Base-by-base conservation (phyloP, 2,329 filamentous ascomycete species). In the Neopestalotiopsis sp. region DNA sequence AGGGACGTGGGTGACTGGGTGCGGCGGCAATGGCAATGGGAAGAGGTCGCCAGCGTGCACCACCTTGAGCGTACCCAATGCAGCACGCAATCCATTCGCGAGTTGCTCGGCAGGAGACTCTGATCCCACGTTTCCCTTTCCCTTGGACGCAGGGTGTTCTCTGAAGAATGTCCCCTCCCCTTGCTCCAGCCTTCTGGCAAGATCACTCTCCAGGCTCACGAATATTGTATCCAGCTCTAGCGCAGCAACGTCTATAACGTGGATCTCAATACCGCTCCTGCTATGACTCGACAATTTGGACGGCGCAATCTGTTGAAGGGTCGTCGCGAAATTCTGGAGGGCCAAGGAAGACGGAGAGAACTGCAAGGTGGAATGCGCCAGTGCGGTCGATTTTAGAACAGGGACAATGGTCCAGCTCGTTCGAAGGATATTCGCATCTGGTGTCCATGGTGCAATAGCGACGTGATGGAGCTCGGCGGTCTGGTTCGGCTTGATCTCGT, bases 401-500 rank as follows among this genome's bases (percentile, higher is more conserved):
- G 95, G 93, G 42, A 98, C 88, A 64, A 98, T 88, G 7, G 94
- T 94, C 96, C 96, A 99, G 61, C 88, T 86, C 20, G 90, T 88
- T 69, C 90, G 89, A 76, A 92, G 85, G 24, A 88, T 81, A 5
- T 81, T 83, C 45, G 84, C 79, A 67, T 82, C 84, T 13, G 93
- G 91, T 1, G 88, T 83, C 91, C 92, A 94, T 3, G 92, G 92
- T 61, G 92, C 89, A 72, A 95, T 89, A 57, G 92, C 92, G 71
- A 94, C 86, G 78, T 94, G 87, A 69, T 88, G 83, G 68, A 87
- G 76, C 30, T 85, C 81, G 70, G 81, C 80, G 32, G 71, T 67
- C 64, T 74, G 74, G 24, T 69, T 74, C 69, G 71, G 67, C 69
- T 80, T 76, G 69, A 76, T 73, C 34, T 77, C 76, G 49, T 71